Conservation (phyloP, 2,329 filamentous ascomycete species). For the Fusarium domesticum region DNA sequence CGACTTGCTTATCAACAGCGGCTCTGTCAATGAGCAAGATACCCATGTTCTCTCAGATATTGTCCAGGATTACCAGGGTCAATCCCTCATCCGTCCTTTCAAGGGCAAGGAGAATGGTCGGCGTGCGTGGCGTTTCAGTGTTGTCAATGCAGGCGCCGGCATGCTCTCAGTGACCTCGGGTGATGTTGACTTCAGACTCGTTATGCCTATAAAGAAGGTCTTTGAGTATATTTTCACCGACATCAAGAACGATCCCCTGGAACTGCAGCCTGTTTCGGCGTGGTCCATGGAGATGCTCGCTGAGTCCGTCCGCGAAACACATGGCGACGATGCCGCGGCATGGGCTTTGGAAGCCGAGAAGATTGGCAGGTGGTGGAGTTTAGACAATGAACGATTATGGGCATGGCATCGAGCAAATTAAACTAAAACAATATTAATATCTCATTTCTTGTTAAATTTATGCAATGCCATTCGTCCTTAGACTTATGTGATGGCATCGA, state of each 20-base stretch:
- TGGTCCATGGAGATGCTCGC: slow-evolving; percentile 20
- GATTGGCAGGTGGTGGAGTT: background rate
- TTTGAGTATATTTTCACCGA: slow-evolving; percentile 30
- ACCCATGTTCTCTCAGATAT: slow-evolving; percentile 18
- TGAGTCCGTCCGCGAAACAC: slow-evolving; percentile 13
- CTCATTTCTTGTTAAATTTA: background rate
- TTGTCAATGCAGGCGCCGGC: slow-evolving; percentile 28
- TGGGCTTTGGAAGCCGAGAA: slow-evolving; percentile 16
- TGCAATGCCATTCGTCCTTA: too few species aligned
- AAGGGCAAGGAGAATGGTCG: slow-evolving; percentile 13
- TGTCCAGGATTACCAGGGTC: slow-evolving; percentile 27
- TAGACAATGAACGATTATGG: slow-evolving; percentile 1
- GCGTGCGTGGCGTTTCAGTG: slow-evolving; percentile 27
- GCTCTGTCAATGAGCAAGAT: slow-evolving; percentile 20
- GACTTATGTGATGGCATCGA: too few species aligned
- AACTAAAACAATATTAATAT: background rate
- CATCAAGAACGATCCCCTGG: slow-evolving; percentile 21
- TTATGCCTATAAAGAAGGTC: slow-evolving; percentile 26
- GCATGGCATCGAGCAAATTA: background rate
- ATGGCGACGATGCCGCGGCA: slow-evolving; percentile 18
- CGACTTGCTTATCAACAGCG: slow-evolving; percentile 27
- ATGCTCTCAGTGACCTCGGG: slow-evolving; percentile 26
- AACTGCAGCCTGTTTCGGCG: slow-evolving; percentile 17
- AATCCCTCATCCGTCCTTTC: slow-evolving; percentile 26
- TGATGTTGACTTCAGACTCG: slow-evolving; percentile 28